Conservation (phyloP, 495 filamentous ascomycete genomes). For the Xanthoparmelia taractica region DNA sequence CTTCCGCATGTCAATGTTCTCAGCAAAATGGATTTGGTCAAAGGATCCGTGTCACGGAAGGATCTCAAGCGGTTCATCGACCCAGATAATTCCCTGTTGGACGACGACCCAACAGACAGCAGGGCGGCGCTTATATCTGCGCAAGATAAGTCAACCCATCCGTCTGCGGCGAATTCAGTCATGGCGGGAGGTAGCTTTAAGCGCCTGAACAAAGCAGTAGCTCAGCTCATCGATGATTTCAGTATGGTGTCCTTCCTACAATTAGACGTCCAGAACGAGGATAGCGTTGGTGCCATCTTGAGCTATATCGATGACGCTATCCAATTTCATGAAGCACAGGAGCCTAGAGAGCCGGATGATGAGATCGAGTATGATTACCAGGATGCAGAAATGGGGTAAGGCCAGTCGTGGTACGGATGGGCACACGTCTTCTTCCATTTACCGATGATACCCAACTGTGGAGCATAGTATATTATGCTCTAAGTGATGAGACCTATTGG, state of each 20-base stretch:
- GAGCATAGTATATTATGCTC: background rate
- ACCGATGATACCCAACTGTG: conserved; percentile 3
- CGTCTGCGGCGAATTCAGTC: conserved; percentile 53
- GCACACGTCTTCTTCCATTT: background rate
- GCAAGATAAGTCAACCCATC: conserved; percentile 43
- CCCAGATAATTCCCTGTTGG: conserved; percentile 68
- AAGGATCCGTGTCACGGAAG: conserved; percentile 68
- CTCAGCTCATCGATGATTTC: conserved; percentile 85
- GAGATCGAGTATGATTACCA: conserved; percentile 62
- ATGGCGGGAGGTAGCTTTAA: conserved; percentile 74
- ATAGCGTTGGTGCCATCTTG: conserved; percentile 81
- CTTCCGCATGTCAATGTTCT: conserved; percentile 91
- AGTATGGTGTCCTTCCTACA: conserved; percentile 94
- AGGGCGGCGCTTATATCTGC: conserved; percentile 21
- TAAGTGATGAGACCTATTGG: background rate
- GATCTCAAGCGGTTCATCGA: conserved; percentile 82
- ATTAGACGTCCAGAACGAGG: conserved; percentile 84
- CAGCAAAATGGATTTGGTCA: conserved; percentile 94
- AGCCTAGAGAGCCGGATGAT: conserved; percentile 79
- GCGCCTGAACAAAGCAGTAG: conserved; percentile 75
- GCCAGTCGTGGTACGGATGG: background rate
- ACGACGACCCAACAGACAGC: conserved; percentile 57
- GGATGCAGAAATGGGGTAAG: conserved; percentile 38
- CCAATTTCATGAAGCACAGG: conserved; percentile 93
- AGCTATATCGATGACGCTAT: conserved; percentile 97